These are phyloP conservation scores for Tympanopsis confertula DNA, from an alignment of 2,329 filamentous ascomycete species.

Conservation along the genomic window DNA sequence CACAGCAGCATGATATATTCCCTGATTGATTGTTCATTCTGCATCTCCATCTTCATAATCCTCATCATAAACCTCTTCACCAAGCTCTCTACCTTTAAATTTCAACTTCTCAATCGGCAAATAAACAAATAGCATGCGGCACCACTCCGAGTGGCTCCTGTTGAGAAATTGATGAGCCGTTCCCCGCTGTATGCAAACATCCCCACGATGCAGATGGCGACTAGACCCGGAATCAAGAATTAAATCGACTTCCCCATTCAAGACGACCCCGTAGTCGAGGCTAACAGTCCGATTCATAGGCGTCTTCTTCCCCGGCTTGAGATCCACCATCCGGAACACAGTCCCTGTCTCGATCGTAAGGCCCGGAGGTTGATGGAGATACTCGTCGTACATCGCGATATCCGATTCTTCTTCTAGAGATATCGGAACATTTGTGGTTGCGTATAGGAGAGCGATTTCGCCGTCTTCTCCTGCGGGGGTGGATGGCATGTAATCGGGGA, in stretches of 20 bases:
- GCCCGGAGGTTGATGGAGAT: constrained; percentile 11
- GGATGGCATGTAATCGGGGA: constrained; percentile 8
- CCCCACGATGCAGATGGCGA: constrained; percentile 25
- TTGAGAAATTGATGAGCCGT: constrained; percentile 32
- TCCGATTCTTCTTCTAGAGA: constrained; percentile 9
- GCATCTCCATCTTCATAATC: background rate
- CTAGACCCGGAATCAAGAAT: constrained; percentile 28
- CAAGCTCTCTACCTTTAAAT: constrained; percentile 7
- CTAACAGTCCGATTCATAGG: constrained; percentile 10
- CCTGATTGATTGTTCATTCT: background rate
- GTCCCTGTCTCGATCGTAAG: constrained; percentile 22
- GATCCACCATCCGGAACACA: constrained; percentile 34
- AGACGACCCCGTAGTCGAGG: constrained; percentile 29
- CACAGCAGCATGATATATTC: no score
- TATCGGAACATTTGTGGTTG: constrained; percentile 9
- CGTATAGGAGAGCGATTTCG: constrained; percentile 13
- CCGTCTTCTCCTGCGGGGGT: constrained; percentile 8
- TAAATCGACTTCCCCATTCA: constrained; percentile 32
- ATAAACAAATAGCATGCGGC: constrained; percentile 27
- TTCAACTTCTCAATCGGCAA: constrained; percentile 10
- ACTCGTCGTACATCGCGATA: constrained; percentile 9
- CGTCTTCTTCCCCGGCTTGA: constrained; percentile 20
- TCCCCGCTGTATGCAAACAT: constrained; percentile 31
- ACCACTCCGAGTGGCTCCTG: constrained; percentile 27
- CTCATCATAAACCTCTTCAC: background rate